These are phyloP conservation scores for Cryptosporidium canis DNA, from an alignment of 169 alveolate genomes.

Conservation along the genomic window DNA sequence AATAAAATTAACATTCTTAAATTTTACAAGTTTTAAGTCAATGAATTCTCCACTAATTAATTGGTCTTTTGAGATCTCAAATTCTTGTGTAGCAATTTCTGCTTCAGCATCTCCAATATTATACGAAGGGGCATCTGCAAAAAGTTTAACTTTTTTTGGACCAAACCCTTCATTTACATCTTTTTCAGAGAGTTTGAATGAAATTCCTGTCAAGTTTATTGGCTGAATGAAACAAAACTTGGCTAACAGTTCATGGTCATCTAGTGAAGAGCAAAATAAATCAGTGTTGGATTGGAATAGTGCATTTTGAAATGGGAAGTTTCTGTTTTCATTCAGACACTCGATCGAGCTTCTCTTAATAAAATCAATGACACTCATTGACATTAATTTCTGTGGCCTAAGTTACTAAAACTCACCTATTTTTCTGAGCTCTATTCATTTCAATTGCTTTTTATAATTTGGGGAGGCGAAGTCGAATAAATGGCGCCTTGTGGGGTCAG, in stretches of 20 bases:
- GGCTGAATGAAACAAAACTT: slow-evolving; percentile 39
- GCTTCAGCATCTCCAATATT: slow-evolving; percentile 21
- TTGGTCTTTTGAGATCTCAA: slow-evolving; percentile 16
- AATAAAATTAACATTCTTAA: slow-evolving; percentile 21
- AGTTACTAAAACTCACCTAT: background rate
- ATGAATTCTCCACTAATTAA: slow-evolving; percentile 16
- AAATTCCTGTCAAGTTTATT: background rate
- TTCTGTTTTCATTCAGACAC: slow-evolving; percentile 14
- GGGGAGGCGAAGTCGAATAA: background rate
- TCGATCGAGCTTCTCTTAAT: slow-evolving; percentile 16
- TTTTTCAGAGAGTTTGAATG: slow-evolving; percentile 1
- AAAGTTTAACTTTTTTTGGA: slow-evolving; percentile 42
- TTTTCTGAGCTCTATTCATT: background rate
- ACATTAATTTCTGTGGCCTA: background rate
- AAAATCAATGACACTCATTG: slow-evolving; percentile 13
- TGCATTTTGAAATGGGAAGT: slow-evolving; percentile 38
- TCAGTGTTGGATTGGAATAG: slow-evolving; percentile 26
- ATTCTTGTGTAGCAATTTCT: slow-evolving; percentile 16
- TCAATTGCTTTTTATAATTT: background rate
- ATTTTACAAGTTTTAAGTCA: slow-evolving; percentile 18
- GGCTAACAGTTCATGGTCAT: slow-evolving; percentile 37
- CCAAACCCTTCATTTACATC: slow-evolving; percentile 34
- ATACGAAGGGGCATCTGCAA: slow-evolving; percentile 3
- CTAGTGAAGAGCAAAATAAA: slow-evolving; percentile 27
- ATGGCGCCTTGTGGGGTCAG: slow-evolving; percentile 56